A percentile compares a stretch with the other conserved stretches of the same genome.
Conservation (phyloP, 495 filamentous ascomycete genomes). For the Thozetella sp. region DNA sequence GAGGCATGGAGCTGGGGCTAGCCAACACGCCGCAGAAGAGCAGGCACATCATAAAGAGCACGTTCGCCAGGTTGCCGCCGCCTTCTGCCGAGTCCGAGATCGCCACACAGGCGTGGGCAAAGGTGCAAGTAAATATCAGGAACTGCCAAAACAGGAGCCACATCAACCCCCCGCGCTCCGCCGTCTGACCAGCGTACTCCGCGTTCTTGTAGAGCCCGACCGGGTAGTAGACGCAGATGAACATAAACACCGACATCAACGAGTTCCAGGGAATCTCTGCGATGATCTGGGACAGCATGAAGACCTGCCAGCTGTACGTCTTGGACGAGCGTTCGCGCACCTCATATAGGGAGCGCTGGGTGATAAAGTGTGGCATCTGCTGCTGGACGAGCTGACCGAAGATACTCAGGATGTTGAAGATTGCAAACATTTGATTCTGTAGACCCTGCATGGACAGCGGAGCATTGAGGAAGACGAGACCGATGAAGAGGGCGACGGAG, state of each 20-base stretch:
- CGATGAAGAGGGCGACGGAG: conserved; percentile 39
- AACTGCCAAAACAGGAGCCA: conserved; percentile 41
- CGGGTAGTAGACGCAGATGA: conserved; percentile 58
- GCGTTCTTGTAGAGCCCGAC: conserved; percentile 44
- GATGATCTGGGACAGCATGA: conserved; percentile 45
- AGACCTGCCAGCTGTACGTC: conserved; percentile 68
- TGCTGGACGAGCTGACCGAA: conserved; percentile 43
- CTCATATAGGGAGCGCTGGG: conserved; percentile 65
- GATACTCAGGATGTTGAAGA: conserved; percentile 62
- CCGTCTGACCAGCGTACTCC: conserved; percentile 32
- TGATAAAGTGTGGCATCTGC: conserved; percentile 68
- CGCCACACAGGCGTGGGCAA: conserved; percentile 50
- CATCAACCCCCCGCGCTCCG: conserved; percentile 13
- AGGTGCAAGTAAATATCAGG: conserved; percentile 55
- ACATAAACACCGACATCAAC: conserved; percentile 55
- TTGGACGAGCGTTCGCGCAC: conserved; percentile 71
- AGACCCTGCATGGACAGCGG: conserved; percentile 64
- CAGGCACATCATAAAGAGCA: conserved; percentile 35
- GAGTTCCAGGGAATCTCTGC: conserved; percentile 59
- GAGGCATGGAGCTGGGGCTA: conserved; percentile 42
- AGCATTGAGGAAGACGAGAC: conserved; percentile 52
- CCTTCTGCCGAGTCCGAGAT: conserved; percentile 55
- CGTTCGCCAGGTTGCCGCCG: conserved; percentile 56
- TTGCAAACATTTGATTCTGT: conserved; percentile 70
- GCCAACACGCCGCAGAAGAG: conserved; percentile 34